Conservation (phyloP, 1,284 basidiomycete species). For the Porodaedalea pini region DNA sequence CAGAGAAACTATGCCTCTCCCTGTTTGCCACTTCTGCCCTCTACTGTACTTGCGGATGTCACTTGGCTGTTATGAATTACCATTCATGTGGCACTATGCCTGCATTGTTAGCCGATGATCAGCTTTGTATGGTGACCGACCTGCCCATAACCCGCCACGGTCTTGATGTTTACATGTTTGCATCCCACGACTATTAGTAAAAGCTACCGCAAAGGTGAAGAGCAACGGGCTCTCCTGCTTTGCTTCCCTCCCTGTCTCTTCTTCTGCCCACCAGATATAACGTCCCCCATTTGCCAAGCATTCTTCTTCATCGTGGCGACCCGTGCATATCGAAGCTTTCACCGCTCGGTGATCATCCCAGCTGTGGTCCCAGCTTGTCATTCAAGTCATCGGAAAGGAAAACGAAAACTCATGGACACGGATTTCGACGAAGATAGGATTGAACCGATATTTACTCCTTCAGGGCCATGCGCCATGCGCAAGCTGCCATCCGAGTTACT, state of each 20-base stretch:
- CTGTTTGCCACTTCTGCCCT: too few relatives aligned
- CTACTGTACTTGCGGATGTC: neutral
- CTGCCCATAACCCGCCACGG: neutral
- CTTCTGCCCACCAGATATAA: neutral
- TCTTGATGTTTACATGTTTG: neutral
- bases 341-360: slow-evolving; percentile 10
- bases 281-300: neutral
- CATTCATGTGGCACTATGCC: neutral
- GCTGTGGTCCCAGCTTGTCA: slow-evolving; percentile 4
- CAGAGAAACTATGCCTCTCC: too few relatives aligned
- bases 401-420: slow-evolving; percentile 18
- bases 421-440: slow-evolving; percentile 10
- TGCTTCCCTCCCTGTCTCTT: neutral
- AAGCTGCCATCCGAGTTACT: slow-evolving; percentile 18
- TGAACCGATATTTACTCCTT: neutral
- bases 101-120: neutral
- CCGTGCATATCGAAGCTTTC: neutral
- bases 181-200: neutral
- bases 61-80: neutral
- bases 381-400: slow-evolving; percentile 6
- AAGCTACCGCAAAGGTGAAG: neutral
- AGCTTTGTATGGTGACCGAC: neutral
- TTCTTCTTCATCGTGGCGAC: slow-evolving; percentile 13
- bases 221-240: neutral
- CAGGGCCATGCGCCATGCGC: slow-evolving; percentile 4